These are phyloP conservation scores for Herpetomonas muscarum DNA, from an alignment of 208 protist genomes.

Conservation along the genomic window DNA sequence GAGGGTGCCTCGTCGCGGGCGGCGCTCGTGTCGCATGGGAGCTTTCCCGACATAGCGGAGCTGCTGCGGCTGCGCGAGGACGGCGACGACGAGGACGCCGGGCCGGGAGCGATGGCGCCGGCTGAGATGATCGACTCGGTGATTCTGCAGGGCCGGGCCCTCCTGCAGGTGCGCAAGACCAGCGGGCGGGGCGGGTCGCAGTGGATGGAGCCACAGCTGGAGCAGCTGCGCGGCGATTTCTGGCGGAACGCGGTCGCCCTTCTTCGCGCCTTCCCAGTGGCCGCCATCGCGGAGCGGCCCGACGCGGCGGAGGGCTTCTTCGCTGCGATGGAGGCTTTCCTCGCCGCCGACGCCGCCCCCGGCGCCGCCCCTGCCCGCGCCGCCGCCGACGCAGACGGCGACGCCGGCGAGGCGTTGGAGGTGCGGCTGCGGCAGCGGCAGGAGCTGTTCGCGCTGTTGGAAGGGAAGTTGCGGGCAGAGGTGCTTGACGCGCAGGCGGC, in stretches of 20 bases:
- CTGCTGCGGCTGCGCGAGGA: background rate
- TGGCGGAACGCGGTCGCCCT: slow-evolving; percentile 7
- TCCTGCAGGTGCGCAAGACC: slow-evolving; percentile 9
- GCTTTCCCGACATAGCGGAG: background rate
- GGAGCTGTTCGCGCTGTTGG: slow-evolving; percentile 40
- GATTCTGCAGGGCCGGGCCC: slow-evolving; percentile 16
- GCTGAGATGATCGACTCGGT: slow-evolving; percentile 24
- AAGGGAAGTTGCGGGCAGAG: slow-evolving; percentile 38
- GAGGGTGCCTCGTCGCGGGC: too few species aligned
- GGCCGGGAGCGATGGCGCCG: slow-evolving; percentile 14
- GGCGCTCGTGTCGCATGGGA: background rate
- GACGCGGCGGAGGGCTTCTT: slow-evolving; percentile 6
- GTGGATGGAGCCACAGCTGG: slow-evolving; percentile 8
- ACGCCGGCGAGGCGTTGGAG: slow-evolving; percentile 7
- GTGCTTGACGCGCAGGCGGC: slow-evolving; percentile 25
- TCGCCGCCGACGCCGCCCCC: background rate
- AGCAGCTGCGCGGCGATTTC: slow-evolving; percentile 2
- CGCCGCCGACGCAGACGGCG: background rate
- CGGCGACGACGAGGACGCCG: slow-evolving; percentile 13
- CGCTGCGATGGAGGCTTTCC: slow-evolving; percentile 5
- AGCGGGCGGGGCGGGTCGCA: slow-evolving; percentile 3
- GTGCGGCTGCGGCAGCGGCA: slow-evolving; percentile 14
- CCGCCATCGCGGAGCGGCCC: background rate
- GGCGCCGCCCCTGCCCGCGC: background rate
- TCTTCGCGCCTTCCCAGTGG: slow-evolving; percentile 2